Evolutionary conservation across 345 rosid genomes (phyloP).

Genomic region (Mallotus nudiflorus): DNA sequence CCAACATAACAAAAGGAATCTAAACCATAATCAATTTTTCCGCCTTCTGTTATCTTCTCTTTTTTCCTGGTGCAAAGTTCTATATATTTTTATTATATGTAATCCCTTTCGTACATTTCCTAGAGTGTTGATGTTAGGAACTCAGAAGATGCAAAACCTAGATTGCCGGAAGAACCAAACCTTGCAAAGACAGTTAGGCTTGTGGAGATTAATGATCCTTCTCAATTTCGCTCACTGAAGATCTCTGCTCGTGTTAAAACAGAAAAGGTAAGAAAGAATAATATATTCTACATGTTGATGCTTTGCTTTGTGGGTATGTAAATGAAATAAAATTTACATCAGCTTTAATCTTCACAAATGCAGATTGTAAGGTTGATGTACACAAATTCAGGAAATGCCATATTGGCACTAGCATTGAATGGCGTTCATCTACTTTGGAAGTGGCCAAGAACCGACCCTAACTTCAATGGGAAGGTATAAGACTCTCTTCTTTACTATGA

Average conservation of each 20-base stretch:
- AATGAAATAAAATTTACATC: background rate
- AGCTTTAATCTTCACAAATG: background rate
- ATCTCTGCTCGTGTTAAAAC: conserved; percentile 26
- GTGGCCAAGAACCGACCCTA: conserved; percentile 34
- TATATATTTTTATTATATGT: background rate
- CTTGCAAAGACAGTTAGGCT: conserved; percentile 24
- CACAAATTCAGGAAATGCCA: conserved; percentile 40
- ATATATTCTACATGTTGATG: background rate
- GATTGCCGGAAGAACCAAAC: conserved; percentile 25
- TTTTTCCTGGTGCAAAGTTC: background rate
- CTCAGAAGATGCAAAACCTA: conserved; percentile 26
- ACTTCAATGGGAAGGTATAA: conserved; percentile 36
- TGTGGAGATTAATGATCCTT: conserved; percentile 36
- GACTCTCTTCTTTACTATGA: background rate
- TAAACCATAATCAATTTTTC: too few relatives aligned
- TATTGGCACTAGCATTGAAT: conserved; percentile 41
- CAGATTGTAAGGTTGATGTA: conserved; percentile 44
- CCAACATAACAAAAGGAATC: too few relatives aligned
- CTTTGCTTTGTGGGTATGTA: background rate
- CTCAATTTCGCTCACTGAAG: conserved; percentile 32
- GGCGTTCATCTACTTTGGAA: conserved; percentile 42
- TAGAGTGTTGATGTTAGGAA: conserved; percentile 37
- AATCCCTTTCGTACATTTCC: conserved; percentile 1
- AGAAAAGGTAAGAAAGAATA: conserved; percentile 31
- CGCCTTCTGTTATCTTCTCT: background rate